Evolutionary conservation across 441 rosid species (phyloP).

Genomic region (Pelargonium myrrhifolium): DNA sequence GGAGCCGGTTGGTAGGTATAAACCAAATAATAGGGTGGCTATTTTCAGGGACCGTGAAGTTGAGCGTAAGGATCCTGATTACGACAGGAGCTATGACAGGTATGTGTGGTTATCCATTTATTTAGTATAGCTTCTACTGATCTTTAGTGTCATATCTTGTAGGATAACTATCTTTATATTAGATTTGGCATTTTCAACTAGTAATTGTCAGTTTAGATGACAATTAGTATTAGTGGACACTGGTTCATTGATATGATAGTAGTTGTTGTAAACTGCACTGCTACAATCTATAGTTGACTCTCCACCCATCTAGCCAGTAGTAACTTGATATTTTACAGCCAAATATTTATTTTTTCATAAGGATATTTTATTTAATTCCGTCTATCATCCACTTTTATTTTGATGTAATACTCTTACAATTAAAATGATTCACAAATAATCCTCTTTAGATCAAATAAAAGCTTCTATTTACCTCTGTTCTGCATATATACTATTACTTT

Average conservation of each 20-base stretch:
- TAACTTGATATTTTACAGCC: too few species aligned
- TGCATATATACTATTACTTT: background rate
- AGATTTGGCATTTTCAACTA: background rate
- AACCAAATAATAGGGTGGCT: conserved; percentile 57
- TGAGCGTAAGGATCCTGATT: conserved; percentile 76
- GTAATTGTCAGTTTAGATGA: conserved; percentile 1
- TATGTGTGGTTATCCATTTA: conserved; percentile 11
- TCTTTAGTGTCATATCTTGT: background rate
- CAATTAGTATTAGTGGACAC: background rate
- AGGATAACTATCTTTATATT: background rate
- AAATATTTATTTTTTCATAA: too few species aligned
- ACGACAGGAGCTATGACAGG: conserved; percentile 77
- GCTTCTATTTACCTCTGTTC: background rate
- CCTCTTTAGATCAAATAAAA: background rate
- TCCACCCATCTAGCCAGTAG: background rate
- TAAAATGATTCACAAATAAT: background rate
- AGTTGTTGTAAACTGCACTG: background rate
- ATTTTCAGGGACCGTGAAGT: conserved; percentile 75
- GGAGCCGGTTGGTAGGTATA: conserved; percentile 52
- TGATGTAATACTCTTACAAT: background rate
- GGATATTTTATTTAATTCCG: too few species aligned
- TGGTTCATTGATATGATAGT: too few species aligned
- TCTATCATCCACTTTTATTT: background rate
- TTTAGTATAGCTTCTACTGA: background rate
- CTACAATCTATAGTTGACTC: background rate